Evolutionary conservation across 345 rosid species (phyloP), one percentile per base, ranked within the genome.

Genomic region (Pugionium dolabratum): DNA sequence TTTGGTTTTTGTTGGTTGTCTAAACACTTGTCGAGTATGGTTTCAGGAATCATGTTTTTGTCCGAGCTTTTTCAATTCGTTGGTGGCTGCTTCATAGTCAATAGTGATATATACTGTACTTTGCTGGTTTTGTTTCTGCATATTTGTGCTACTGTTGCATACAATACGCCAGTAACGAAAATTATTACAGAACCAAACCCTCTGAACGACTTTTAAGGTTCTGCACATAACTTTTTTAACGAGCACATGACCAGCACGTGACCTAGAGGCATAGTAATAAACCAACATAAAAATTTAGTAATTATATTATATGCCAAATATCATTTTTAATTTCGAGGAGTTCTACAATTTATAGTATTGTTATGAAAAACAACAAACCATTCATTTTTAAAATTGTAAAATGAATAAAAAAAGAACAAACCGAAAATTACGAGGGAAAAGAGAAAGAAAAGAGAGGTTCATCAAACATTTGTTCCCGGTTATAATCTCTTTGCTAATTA

Each of bases 31-130:
- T 59, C n/a, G 10, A 33, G 27, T 41, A 42, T 42, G 37, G 60
- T 34, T 6, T 59, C 36, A 49, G 29, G 7, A 61, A 36, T 70
- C 48, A 29, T 62, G 67, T 53, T 44, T 61, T 70, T 53, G 67
- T 53, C 40, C 18, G 43, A 51, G 46, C 54, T 43, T 42, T 60
- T 41, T 40, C 34, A 36, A 49, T 50, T 59, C 3, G 40, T 3
- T 10, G 32, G 53, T 41, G 25, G 52, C 25, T 42, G 10, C 51
- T 4, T 53, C 43, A 18, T 18, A 18, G 18, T 18, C 18, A 18
- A 31, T 31, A 63, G 57, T 62, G 18, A 39, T 64, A 59, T 63
- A 37, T n/a, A 49, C 29, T 29, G 9, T 49, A 50, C 36, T 39
- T 5, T n/a, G 30, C 39, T 30, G 18, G 58, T 63, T 27, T 50